A percentile compares a stretch with the other conserved stretches of the same genome.
These are phyloP conservation scores for Ramaria sp. DNA, from an alignment of 768 basidiomycete genomes.

Conservation along the genomic window DNA sequence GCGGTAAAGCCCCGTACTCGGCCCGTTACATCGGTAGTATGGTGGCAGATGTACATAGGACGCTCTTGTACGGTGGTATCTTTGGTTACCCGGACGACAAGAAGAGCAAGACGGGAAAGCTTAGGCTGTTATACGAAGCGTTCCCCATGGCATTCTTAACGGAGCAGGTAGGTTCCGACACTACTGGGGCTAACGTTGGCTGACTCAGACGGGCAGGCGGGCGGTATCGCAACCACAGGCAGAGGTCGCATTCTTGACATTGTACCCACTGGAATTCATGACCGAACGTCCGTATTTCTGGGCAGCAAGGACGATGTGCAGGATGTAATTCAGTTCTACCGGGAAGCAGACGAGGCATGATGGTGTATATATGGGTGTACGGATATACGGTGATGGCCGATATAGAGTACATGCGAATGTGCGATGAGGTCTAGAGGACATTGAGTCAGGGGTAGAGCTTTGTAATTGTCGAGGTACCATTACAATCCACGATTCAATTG, in stretches of 20 bases:
- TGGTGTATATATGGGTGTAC: slow-evolving; percentile 3
- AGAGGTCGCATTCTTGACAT: slow-evolving; percentile 91
- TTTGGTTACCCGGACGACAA: slow-evolving; percentile 98
- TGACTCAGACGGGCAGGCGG: slow-evolving; percentile 50
- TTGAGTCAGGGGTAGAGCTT: not conserved
- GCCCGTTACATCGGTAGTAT: slow-evolving; percentile 95
- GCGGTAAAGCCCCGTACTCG: slow-evolving; percentile 77
- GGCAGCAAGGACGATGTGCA: slow-evolving; percentile 89
- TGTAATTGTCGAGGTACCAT: not conserved
- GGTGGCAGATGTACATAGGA: slow-evolving; percentile 98
- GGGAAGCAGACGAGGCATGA: slow-evolving; percentile 18
- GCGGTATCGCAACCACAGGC: slow-evolving; percentile 93
- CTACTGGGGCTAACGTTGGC: slow-evolving; percentile 6
- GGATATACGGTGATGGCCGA: not conserved
- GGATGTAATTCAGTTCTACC: slow-evolving; percentile 84
- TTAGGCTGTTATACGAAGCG: slow-evolving; percentile 91
- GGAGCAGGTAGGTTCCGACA: slow-evolving; percentile 60
- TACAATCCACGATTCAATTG: no score
- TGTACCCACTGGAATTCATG: slow-evolving; percentile 76
- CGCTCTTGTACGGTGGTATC: slow-evolving; percentile 93
- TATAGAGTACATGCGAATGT: not conserved
- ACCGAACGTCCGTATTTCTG: slow-evolving; percentile 87
- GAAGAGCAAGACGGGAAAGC: slow-evolving; percentile 93
- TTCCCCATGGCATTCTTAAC: slow-evolving; percentile 97
- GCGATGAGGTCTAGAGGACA: not conserved